phyloP scores from a whole-genome alignment of 805 yeast species.

The Candida tallmaniae region DNA sequence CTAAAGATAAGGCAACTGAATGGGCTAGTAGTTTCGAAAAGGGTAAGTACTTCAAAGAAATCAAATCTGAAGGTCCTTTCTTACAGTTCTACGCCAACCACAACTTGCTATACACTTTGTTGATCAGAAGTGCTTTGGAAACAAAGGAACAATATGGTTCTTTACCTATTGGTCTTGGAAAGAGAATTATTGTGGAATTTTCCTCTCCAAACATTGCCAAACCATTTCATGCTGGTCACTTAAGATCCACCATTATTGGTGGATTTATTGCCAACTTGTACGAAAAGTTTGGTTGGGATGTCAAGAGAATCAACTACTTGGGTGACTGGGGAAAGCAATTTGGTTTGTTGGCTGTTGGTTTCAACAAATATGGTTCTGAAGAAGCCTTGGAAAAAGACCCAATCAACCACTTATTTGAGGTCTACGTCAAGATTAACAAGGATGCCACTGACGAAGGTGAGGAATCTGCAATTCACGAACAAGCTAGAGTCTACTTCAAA shows the following conservation, averaged over 20 bases:
- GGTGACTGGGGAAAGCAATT: constrained; percentile 99
- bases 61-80: constrained; percentile 83
- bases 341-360: constrained; percentile 93
- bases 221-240: constrained; percentile 99
- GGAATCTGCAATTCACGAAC: constrained; percentile 58
- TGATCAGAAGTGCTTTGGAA: constrained; percentile 63
- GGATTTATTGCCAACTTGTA: constrained; percentile 89
- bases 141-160: constrained; percentile 66
- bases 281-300: constrained; percentile 91
- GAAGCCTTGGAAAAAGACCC: constrained; percentile 71
- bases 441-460: constrained; percentile 67
- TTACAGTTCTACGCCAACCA: constrained; percentile 83
- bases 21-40: constrained; percentile 77
- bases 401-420: constrained; percentile 90
- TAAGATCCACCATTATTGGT: constrained; percentile 96
- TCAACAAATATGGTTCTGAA: constrained; percentile 77
- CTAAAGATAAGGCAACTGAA: constrained; percentile 65
- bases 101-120: constrained; percentile 58
- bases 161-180: constrained; percentile 69
- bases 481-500: constrained; percentile 84
- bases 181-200: constrained; percentile 78
- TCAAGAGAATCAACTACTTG: constrained; percentile 83
- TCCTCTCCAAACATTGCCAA: constrained; percentile 98
- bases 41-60: constrained; percentile 63
- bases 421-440: constrained; percentile 81